Percentiles rank a stretch among this genome's conserved stretches.
Evolutionary conservation across 2,329 filamentous ascomycete genomes (phyloP).

Genomic region (Calycina marina): DNA sequence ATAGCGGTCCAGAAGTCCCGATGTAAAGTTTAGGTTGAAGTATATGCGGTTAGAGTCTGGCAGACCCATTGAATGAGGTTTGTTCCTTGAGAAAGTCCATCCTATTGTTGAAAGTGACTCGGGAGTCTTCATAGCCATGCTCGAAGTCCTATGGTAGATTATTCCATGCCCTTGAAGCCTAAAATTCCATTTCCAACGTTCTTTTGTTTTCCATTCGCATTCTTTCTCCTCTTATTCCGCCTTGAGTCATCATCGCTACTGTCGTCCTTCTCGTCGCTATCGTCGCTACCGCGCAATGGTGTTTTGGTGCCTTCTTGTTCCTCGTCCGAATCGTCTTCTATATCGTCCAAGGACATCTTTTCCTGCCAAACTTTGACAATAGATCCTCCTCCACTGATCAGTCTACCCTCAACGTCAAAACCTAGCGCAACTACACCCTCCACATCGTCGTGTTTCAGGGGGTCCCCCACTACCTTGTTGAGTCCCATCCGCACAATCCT

Average conservation of each 20-base stretch:
- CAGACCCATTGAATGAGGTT: too few relatives aligned
- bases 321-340: conserved; percentile 34
- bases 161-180: conserved; percentile 21
- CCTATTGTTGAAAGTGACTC: too few relatives aligned
- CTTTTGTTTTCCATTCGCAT: conserved; percentile 20
- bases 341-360: conserved; percentile 38
- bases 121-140: too few relatives aligned
- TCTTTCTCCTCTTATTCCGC: conserved; percentile 18
- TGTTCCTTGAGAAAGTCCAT: too few relatives aligned
- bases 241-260: conserved; percentile 16
- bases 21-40: too few relatives aligned
- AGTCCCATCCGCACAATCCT: conserved; percentile 60
- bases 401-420: conserved; percentile 72
- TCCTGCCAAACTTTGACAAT: conserved; percentile 85
- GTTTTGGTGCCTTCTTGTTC: conserved; percentile 24
- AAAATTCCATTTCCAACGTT: conserved; percentile 20
- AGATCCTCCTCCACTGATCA: conserved; percentile 80
- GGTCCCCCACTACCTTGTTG: conserved; percentile 54
- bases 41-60: too few relatives aligned
- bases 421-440: conserved; percentile 71
- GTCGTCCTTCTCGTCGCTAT: conserved; percentile 15
- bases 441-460: conserved; percentile 61
- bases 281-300: conserved; percentile 13
- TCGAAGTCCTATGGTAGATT: too few relatives aligned
- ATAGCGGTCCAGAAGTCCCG: too few relatives aligned